Conservation (phyloP, 2,329 filamentous ascomycete genomes). For the Diplocarpon mali region DNA sequence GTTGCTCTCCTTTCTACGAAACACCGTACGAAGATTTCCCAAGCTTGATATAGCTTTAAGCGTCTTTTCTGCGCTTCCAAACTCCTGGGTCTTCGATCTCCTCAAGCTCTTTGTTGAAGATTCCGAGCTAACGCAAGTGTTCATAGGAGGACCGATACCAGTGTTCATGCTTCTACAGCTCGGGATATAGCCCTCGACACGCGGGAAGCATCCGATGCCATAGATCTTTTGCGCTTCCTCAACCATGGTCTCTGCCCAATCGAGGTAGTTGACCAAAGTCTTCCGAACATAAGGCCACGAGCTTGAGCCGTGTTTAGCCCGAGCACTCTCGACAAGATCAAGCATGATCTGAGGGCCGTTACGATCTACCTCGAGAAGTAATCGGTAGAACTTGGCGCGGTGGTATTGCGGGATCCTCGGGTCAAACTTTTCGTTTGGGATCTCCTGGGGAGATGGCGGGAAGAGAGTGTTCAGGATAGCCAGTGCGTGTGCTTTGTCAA, state of each 20-base stretch:
- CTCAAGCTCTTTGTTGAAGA: background rate
- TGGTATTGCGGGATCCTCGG: slow-evolving; percentile 13
- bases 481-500: slow-evolving; percentile 2
- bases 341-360: slow-evolving; percentile 2
- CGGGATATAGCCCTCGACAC: background rate
- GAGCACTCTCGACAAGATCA: background rate
- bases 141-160: no score
- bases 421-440: slow-evolving; percentile 17
- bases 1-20: background rate
- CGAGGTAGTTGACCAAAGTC: background rate
- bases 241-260: background rate
- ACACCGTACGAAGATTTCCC: background rate
- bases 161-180: no score
- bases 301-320: background rate
- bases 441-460: slow-evolving; percentile 18
- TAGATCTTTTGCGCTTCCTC: background rate
- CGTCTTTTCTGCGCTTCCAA: background rate
- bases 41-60: background rate
- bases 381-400: slow-evolving; percentile 17
- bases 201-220: background rate
- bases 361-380: slow-evolving; percentile 14
- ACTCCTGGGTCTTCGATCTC: background rate
- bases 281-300: background rate
- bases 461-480: slow-evolving; percentile 26
- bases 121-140: no score